phyloP scores from a whole-genome alignment of 2,329 filamentous ascomycete species.

The Parafenestella ontariensis region DNA sequence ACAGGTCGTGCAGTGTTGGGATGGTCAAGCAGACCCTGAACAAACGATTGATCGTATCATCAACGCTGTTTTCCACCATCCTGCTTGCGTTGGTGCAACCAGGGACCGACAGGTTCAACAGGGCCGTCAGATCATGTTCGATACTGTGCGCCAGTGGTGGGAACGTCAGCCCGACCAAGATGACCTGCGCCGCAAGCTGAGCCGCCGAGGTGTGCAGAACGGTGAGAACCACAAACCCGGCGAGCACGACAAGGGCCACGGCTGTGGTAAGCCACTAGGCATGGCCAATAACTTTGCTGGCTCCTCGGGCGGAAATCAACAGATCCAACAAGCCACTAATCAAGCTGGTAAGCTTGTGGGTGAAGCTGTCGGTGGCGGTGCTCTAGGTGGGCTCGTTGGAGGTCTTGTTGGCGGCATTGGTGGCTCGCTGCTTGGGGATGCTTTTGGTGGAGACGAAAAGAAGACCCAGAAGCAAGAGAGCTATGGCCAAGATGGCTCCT shows the following conservation, averaged over 20 bases:
- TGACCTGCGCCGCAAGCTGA: slow-evolving; percentile 76
- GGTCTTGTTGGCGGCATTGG: slow-evolving; percentile 67
- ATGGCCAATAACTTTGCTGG: slow-evolving; percentile 68
- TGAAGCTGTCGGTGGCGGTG: slow-evolving; percentile 68
- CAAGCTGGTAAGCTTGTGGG: slow-evolving; percentile 61
- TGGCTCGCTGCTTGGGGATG: slow-evolving; percentile 69
- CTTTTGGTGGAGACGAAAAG: slow-evolving; percentile 61
- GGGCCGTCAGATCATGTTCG: slow-evolving; percentile 78
- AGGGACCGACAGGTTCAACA: slow-evolving; percentile 71
- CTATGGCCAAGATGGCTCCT: slow-evolving; percentile 66
- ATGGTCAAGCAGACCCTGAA: slow-evolving; percentile 77
- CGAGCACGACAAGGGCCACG: slow-evolving; percentile 83
- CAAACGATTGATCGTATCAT: slow-evolving; percentile 78
- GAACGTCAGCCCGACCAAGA: slow-evolving; percentile 63
- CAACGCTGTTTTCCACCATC: slow-evolving; percentile 85
- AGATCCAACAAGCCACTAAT: slow-evolving; percentile 40
- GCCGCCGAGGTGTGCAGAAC: slow-evolving; percentile 75
- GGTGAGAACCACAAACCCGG: slow-evolving; percentile 88
- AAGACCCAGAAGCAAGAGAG: slow-evolving; percentile 62
- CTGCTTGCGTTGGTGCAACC: slow-evolving; percentile 74
- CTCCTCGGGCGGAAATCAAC: slow-evolving; percentile 41
- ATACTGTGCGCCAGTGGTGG: slow-evolving; percentile 87
- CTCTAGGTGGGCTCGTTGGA: slow-evolving; percentile 73
- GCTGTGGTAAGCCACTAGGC: slow-evolving; percentile 79
- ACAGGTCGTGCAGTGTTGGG: slow-evolving; percentile 86